phyloP scores from a whole-genome alignment of 2,329 filamentous ascomycete genomes.

The Ceratocystis colombiana region DNA sequence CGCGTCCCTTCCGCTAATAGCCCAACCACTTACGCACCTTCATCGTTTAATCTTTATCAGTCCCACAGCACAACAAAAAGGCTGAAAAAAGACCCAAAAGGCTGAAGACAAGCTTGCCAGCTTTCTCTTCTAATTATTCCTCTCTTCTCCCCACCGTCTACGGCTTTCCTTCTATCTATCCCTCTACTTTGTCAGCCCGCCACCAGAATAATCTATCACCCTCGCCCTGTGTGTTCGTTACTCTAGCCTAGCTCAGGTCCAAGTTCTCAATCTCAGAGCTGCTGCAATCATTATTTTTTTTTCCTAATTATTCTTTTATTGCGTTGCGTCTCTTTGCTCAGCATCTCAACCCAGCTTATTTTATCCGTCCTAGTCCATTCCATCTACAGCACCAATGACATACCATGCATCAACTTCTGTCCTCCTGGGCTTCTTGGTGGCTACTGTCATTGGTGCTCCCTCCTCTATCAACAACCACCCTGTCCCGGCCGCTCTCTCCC shows the following conservation, averaged over 20 bases:
- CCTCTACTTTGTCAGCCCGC: conserved; percentile 3
- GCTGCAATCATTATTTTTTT: conserved; percentile 3
- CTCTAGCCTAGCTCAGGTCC: conserved; percentile 3
- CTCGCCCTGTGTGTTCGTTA: conserved; percentile 1
- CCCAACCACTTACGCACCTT: not conserved
- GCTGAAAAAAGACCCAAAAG: not conserved
- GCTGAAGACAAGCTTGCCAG: not conserved
- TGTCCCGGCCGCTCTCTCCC: conserved; percentile 11
- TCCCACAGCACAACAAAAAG: conserved; percentile 5
- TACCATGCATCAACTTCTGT: conserved; percentile 10
- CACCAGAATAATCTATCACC: conserved; percentile 9
- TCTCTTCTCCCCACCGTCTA: not conserved
- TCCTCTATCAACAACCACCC: not conserved
- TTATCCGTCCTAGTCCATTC: not conserved
- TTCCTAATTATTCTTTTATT: conserved; percentile 9
- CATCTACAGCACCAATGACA: conserved; percentile 9
- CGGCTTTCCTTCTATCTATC: not conserved
- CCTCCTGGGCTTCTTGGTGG: conserved; percentile 17
- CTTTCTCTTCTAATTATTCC: not conserved
- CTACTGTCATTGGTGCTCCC: conserved; percentile 16
- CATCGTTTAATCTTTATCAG: not conserved
- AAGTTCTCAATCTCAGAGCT: not conserved
- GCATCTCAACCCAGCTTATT: not conserved
- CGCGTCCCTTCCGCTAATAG: not conserved
- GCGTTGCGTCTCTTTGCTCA: not conserved